Conservation (phyloP, 176 grass and related monocot genomes). For the Thalia dealbata region DNA sequence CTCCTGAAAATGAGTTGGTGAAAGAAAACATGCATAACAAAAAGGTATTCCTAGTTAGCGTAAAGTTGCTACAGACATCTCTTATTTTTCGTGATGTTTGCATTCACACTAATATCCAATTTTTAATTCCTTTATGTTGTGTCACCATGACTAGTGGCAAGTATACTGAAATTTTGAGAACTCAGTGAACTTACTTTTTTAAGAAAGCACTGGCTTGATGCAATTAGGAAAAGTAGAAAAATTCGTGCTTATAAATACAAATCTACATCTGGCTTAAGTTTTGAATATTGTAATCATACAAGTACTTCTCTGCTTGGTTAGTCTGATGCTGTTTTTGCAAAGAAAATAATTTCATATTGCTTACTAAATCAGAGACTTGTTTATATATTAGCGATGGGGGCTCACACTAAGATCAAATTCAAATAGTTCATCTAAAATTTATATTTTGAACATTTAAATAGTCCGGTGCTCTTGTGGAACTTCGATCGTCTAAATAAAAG, state of each 20-base stretch:
- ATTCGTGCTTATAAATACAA: not conserved
- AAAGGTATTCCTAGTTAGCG: constrained; percentile 52
- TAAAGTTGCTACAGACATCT: not conserved
- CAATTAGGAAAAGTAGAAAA: not conserved
- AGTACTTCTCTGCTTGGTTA: not conserved
- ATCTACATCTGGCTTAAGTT: not conserved
- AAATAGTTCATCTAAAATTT: no score
- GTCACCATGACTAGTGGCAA: not conserved
- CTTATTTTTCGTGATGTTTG: not conserved
- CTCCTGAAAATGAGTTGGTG: constrained; percentile 39
- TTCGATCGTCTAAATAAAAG: not conserved
- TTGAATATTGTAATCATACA: not conserved
- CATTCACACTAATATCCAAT: no score
- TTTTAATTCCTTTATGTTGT: not conserved
- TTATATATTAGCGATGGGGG: no score
- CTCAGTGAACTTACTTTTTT: not conserved
- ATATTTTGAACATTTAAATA: not conserved
- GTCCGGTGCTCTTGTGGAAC: not conserved
- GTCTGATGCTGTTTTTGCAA: not conserved
- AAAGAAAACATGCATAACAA: constrained; percentile 29
- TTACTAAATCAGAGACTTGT: no score
- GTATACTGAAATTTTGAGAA: not conserved
- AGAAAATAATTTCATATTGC: not conserved
- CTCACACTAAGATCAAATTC: no score
- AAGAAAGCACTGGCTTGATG: not conserved